phyloP scores from a whole-genome alignment of 352 stramenopile species.

The Saprolegnia diclina region DNA sequence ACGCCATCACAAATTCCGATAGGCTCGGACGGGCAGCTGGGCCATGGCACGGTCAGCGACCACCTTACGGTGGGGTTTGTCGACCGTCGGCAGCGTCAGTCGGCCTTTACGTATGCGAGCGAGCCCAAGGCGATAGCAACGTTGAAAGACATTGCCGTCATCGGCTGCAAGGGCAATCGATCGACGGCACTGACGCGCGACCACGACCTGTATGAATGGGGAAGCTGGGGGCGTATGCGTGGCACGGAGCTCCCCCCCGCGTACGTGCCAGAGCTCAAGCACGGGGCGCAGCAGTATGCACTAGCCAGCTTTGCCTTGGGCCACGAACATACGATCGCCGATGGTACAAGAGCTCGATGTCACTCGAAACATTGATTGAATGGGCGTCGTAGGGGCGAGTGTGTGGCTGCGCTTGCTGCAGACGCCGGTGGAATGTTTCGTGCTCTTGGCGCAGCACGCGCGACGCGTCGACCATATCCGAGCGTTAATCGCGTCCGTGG shows the following conservation, averaged over 20 bases:
- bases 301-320: constrained; percentile 44
- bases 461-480: constrained; percentile 22
- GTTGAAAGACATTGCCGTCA: constrained; percentile 37
- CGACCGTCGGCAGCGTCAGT: constrained; percentile 56
- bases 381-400: constrained; percentile 32
- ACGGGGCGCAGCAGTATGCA: constrained; percentile 29
- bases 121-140: constrained; percentile 55
- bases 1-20: not conserved
- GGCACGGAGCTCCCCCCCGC: constrained; percentile 52
- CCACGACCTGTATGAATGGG: constrained; percentile 56
- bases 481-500: constrained; percentile 21
- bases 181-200: constrained; percentile 42
- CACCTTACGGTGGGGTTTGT: constrained; percentile 59
- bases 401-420: constrained; percentile 45
- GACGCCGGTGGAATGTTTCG: constrained; percentile 22
- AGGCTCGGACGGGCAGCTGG: constrained; percentile 59
- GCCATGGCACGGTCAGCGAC: constrained; percentile 47
- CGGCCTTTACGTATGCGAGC: constrained; percentile 59
- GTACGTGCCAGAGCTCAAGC: constrained; percentile 40
- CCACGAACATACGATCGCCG: constrained; percentile 48
- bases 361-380: not conserved
- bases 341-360: constrained; percentile 34
- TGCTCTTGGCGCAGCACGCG: constrained; percentile 34
- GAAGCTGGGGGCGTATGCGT: constrained; percentile 54
- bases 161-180: constrained; percentile 56